These are phyloP conservation scores for Trypanosoma congolense DNA, from an alignment of 208 protist species.

Conservation along the genomic window DNA sequence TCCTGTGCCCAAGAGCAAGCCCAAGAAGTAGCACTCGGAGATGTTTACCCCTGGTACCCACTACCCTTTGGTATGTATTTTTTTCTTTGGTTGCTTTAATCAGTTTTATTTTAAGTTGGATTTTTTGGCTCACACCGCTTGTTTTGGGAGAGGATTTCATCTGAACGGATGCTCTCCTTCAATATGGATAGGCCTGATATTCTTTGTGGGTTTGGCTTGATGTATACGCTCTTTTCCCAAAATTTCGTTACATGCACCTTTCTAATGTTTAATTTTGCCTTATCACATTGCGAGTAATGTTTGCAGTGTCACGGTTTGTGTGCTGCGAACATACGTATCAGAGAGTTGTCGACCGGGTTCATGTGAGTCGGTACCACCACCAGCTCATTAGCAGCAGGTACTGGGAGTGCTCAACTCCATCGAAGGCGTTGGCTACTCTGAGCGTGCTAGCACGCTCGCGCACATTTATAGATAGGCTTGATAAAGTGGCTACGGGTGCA, in stretches of 20 bases:
- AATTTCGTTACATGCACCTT: neutral
- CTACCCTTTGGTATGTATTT: slow-evolving; percentile 1
- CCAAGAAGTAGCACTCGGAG: slow-evolving; percentile 72
- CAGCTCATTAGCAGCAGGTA: slow-evolving; percentile 30
- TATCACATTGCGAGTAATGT: slow-evolving; percentile 11
- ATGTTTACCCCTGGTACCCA: slow-evolving; percentile 30
- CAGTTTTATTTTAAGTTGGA: no score
- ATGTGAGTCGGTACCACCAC: slow-evolving; percentile 28
- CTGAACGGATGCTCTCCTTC: neutral
- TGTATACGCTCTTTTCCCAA: neutral
- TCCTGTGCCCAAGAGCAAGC: slow-evolving; percentile 58
- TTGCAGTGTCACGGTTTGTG: slow-evolving; percentile 3
- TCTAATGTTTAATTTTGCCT: slow-evolving; percentile 1
- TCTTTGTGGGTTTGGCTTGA: no score
- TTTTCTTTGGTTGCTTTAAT: no score
- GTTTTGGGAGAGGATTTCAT: neutral
- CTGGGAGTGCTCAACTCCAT: slow-evolving; percentile 71
- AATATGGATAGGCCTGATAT: neutral
- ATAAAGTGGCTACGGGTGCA: slow-evolving; percentile 30
- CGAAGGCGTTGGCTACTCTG: slow-evolving; percentile 45
- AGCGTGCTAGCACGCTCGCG: slow-evolving; percentile 46
- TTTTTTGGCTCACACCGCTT: neutral
- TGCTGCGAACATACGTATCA: slow-evolving; percentile 8
- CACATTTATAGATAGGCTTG: slow-evolving; percentile 48
- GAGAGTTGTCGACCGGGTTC: slow-evolving; percentile 22